Conservation (phyloP, 2,329 filamentous ascomycete genomes). For the Xylariales sp. region DNA sequence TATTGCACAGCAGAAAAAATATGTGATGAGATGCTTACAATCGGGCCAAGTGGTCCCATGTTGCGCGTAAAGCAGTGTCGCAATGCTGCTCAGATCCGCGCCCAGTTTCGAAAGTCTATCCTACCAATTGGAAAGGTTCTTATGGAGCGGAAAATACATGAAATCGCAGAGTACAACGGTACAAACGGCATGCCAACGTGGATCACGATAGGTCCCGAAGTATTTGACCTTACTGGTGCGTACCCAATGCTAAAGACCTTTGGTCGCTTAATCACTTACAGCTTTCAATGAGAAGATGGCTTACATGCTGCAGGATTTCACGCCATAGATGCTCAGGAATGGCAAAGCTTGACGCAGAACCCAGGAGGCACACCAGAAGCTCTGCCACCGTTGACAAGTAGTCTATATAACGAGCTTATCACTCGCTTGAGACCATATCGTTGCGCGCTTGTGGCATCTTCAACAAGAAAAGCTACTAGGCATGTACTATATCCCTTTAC, state of each 20-base stretch:
- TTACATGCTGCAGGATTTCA: too few species aligned
- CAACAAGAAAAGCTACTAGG: background rate
- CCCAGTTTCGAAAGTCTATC: background rate
- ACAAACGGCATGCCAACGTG: slow-evolving; percentile 7
- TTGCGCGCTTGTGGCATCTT: slow-evolving; percentile 9
- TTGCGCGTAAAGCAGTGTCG: background rate
- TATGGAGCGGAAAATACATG: background rate
- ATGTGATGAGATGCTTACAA: background rate
- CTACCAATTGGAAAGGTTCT: slow-evolving; percentile 7
- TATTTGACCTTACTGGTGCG: slow-evolving; percentile 14
- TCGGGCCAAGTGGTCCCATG: slow-evolving; percentile 3
- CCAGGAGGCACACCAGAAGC: background rate
- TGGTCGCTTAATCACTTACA: too few species aligned
- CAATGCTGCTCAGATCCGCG: background rate
- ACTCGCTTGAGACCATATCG: slow-evolving; percentile 6
- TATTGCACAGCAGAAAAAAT: background rate
- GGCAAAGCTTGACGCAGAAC: background rate
- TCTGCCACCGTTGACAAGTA: slow-evolving; percentile 2
- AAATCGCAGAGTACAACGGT: slow-evolving; percentile 9
- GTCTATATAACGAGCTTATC: too few species aligned
- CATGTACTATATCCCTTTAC: slow-evolving; percentile 6
- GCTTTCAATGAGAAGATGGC: too few species aligned
- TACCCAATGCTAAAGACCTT: too few species aligned
- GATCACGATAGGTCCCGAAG: slow-evolving; percentile 5
- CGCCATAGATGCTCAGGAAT: too few species aligned